Evolutionary conservation across 352 stramenopile genomes (phyloP), one percentile per base, ranked within the genome.

Genomic region (Pythium biforme): DNA sequence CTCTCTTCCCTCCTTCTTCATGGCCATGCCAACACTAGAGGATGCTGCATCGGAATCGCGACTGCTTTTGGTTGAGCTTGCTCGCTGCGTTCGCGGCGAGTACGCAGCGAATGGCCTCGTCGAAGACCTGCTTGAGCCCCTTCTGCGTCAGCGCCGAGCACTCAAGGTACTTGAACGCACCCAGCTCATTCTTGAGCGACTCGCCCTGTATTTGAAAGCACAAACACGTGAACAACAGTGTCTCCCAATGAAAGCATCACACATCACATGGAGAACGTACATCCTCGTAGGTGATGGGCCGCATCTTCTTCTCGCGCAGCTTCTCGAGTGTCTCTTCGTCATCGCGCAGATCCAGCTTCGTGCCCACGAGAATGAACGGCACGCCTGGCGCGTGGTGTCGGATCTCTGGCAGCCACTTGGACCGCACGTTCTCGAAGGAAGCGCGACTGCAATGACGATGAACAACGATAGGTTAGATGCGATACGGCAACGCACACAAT

Each of bases 381-480:
- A 98, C 89, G 33, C 88, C 86, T 4, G 86, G 89, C 17, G 87
- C 83, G 56, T 97, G 83, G 60, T 95, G 87, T 58, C 84, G 79
- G 64, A 97, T 95, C 69, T 97, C 91, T 1, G 89, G 88, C 29
- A 93, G 75, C 90, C 90, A 97, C 69, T 98, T 99, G 66, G 87
- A 90, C 67, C 93, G 93, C 43, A 98, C 90, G 71, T 99, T 98
- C 65, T 98, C 94, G 70, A 98, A 98, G 10, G 88, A 97, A 7
- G 86, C 89, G 19, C 87, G 88, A 63, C 85, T 96, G 51, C 9
- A 66, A 57, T 26, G 20, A 27, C 5, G 15, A 49, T n/a, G 8
- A 8, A 37, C 31, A 37, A 37, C 14, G 15, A 43, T 4, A 43
- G 14, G 37, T 43, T n/a, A 43, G 37, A 43, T n/a, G 37, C 2